These are phyloP conservation scores for Aquilaria malaccensis DNA, from an alignment of 345 rosid species.

Conservation along the genomic window DNA sequence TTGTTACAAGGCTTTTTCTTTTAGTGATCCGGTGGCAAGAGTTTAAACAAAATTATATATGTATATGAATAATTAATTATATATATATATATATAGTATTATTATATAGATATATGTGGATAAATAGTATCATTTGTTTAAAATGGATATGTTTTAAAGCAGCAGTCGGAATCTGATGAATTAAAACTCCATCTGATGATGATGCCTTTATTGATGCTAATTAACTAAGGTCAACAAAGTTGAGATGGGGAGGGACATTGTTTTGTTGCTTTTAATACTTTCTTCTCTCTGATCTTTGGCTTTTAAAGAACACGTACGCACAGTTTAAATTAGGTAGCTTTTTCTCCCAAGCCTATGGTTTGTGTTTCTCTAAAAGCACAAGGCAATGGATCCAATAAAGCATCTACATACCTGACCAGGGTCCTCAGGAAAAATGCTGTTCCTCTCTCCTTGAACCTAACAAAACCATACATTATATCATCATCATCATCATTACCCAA, in stretches of 20 bases:
- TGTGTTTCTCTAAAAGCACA: not conserved
- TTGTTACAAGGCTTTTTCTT: too few relatives aligned
- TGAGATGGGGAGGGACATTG: conserved; percentile 16
- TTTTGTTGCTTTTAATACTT: conserved; percentile 27
- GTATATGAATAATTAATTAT: not conserved
- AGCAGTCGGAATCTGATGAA: not conserved
- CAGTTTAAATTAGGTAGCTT: conserved; percentile 5
- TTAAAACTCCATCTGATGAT: conserved; percentile 9
- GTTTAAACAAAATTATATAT: too few relatives aligned
- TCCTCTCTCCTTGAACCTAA: conserved; percentile 76
- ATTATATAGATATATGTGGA: too few relatives aligned
- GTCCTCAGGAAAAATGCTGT: conserved; percentile 83
- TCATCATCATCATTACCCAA: conserved; percentile 16
- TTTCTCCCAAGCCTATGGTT: conserved; percentile 6
- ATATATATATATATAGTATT: not conserved
- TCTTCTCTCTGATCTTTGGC: conserved; percentile 5
- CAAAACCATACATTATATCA: conserved; percentile 11
- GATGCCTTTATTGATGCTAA: conserved; percentile 15
- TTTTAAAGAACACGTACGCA: not conserved
- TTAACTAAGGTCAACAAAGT: conserved; percentile 28
- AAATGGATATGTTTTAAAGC: too few relatives aligned
- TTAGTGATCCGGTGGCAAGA: too few relatives aligned
- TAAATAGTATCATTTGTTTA: too few relatives aligned
- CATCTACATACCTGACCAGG: conserved; percentile 64
- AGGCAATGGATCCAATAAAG: conserved; percentile 42